A percentile compares a stretch with the other conserved stretches of the same genome.
Evolutionary conservation across 2,329 filamentous ascomycete species (phyloP).

Genomic region (Leptographium lundbergii): DNA sequence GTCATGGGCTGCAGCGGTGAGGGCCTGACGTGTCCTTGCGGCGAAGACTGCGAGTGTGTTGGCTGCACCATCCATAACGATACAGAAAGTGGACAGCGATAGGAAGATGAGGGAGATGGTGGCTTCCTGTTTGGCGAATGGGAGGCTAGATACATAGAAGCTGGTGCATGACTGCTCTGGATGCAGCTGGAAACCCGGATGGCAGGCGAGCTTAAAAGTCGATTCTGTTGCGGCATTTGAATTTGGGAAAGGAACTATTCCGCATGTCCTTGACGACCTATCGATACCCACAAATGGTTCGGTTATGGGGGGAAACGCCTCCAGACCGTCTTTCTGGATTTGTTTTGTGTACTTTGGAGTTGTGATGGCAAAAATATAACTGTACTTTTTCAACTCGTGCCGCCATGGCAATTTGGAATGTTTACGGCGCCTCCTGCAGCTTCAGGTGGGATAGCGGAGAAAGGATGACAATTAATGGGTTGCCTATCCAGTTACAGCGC

Average conservation of each 20-base stretch:
- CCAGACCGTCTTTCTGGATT: neutral
- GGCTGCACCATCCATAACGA: conserved; percentile 56
- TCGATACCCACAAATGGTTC: neutral
- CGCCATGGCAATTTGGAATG: neutral
- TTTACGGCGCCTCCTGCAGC: neutral
- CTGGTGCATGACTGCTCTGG: neutral
- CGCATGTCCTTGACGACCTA: neutral
- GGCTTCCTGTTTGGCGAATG: neutral
- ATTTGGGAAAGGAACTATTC: neutral
- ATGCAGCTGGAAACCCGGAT: neutral
- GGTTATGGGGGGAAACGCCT: neutral
- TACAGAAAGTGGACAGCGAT: neutral
- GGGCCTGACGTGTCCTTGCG: conserved; percentile 40
- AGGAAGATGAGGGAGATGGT: neutral
- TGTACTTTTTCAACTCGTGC: no score
- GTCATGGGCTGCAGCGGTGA: conserved; percentile 13
- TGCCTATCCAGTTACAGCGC: neutral
- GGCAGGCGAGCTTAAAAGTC: neutral
- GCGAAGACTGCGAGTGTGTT: conserved; percentile 52
- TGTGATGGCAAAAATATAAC: no score
- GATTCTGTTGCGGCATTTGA: neutral
- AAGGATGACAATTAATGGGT: neutral
- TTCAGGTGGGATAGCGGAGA: neutral
- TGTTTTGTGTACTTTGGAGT: neutral
- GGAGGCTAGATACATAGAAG: neutral